phyloP scores from a whole-genome alignment of 176 grass and related monocot species.

The Urochloa ruziziensis region DNA sequence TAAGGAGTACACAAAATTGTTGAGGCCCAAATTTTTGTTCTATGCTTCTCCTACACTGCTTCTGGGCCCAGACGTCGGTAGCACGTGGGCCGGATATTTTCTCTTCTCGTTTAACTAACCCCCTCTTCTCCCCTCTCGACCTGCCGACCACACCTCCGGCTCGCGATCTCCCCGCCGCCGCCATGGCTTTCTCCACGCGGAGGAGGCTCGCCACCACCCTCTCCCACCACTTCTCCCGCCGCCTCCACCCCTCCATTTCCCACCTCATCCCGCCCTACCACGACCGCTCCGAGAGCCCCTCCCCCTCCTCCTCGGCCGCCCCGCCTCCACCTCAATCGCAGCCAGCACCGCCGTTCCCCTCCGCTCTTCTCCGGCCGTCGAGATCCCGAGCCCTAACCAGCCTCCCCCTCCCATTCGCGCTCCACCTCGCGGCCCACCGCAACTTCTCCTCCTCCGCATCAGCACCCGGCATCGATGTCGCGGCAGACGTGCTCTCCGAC shows the following conservation, averaged over 20 bases:
- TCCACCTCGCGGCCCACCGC: slow-evolving; percentile 30
- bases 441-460: slow-evolving; percentile 17
- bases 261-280: slow-evolving; percentile 43
- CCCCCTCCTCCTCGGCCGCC: slow-evolving; percentile 20
- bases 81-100: no score
- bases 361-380: neutral
- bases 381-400: neutral
- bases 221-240: slow-evolving; percentile 34
- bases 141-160: neutral
- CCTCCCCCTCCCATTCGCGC: slow-evolving; percentile 29
- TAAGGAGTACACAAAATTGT: no score
- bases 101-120: no score
- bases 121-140: neutral
- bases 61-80: no score
- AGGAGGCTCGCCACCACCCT: slow-evolving; percentile 45
- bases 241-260: slow-evolving; percentile 40
- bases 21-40: no score
- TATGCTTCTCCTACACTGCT: no score
- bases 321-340: neutral
- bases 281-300: neutral
- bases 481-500: slow-evolving; percentile 36
- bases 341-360: neutral
- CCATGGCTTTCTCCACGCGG: slow-evolving; percentile 54
- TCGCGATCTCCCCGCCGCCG: slow-evolving; percentile 15
- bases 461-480: slow-evolving; percentile 12